Base-by-base conservation (phyloP, 2,329 filamentous ascomycete species). In the Aspergillus fumigatus region DNA sequence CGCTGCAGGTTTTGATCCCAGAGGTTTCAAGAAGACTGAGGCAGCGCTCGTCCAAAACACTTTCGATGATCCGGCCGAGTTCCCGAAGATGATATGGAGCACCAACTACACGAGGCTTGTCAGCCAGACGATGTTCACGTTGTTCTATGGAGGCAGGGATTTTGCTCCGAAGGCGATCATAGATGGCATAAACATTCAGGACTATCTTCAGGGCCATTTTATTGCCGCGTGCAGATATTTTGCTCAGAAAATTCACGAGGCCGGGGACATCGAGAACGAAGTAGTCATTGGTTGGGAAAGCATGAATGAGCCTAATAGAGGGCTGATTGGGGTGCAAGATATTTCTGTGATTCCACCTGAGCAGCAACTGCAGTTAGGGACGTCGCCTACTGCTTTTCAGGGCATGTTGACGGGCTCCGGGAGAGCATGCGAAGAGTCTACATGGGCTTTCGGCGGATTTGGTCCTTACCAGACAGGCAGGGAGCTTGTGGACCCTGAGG, bases 11-110 rank as follows among this genome's bases (percentile, higher is more conserved):
- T 79, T 99, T 49, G 90, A 99, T 69, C 94, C 94, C 0, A 82
- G 88, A 71, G 87, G 84, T 62, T 97, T 99, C 68, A 85, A 87
- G 52, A 86, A 84, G 21, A 99, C 92, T 14, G 89, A 97, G 74
- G 93, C 93, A 3, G 91, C 94, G 40, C 83, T 97, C 58, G 93
- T 99, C 6, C 94, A 99, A 53, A 99, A 97, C 68, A 95, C 90
- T 1, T 97, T 90, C 70, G 86, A 90, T 9, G 84, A 96, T 21
- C 91, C 92, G 8, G 87, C 87, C 26, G 82, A 87, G 1, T 99
- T 93, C 63, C 94, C 94, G 25, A 97, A 97, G 77, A 99, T 99
- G 95, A 93, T 97, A 56, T 99, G 94, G 94, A 92, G 93, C 17
- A 97, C 95, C 52, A 99, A 99, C 71, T 99, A 99, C 74, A 89